Evolutionary conservation across 768 basidiomycete genomes (phyloP), one percentile per base, ranked within the genome.

Genomic region (Suillus subaureus): DNA sequence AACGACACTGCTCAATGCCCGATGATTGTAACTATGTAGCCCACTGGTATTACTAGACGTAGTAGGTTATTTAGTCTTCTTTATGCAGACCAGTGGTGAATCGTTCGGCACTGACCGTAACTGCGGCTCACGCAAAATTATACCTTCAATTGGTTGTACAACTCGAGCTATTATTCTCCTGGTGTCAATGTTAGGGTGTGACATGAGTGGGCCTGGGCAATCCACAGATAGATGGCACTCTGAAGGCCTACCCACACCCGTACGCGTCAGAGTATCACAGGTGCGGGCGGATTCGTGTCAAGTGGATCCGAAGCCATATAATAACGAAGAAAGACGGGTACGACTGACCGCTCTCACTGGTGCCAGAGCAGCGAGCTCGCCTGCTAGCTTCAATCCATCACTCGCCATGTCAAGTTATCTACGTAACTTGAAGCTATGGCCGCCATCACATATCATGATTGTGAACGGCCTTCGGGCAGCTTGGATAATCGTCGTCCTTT

Each of bases 401-500:
- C 18, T 42, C 28, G 26, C 18, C 11, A 60, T 60, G 58, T 28
- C 58, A 6, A 26, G 58, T 60, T 13, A 13, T 60, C 26, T 4
- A 42, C 26, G 11, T 7, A 61, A 26, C 26, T 16, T 28, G 11
- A 51, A 62, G 23, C 33, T n/a, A 43, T 63, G 42, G 64, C 35
- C 35, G 13, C 40, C 40, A 40, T 55, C 65, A 28, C 61, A 72
- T 28, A 78, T 73, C 57, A 68, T 72, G 31, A 72, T 82, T 42
- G 79, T 87, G 67, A 82, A 83, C 57, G 70, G 76, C 39, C 78
- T 91, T n/a, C 80, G 86, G 62, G 67, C 80, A 6, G 47, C 83
- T 33, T 94, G 93, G 93, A 74, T 89, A 26, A 66, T 87, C 9
- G 70, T 85, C 49, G 81, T 92, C 54, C 62, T 90, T 45, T 94